These are phyloP conservation scores for Lasiosphaeria miniovina DNA, from an alignment of 495 filamentous ascomycete species.

Conservation along the genomic window DNA sequence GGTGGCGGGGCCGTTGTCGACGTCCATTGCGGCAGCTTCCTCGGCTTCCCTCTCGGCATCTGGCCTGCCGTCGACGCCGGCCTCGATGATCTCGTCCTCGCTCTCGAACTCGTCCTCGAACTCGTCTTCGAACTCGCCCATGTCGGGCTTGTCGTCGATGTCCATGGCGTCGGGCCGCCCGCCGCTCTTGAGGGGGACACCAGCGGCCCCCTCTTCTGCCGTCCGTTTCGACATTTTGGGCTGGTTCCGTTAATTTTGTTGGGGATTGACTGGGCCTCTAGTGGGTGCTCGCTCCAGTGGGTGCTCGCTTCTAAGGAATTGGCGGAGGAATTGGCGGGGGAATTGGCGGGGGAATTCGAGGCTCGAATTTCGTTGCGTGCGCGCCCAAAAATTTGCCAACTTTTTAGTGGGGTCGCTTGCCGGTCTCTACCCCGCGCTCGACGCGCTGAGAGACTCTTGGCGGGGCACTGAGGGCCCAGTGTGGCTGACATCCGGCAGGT, in stretches of 20 bases:
- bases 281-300: neutral
- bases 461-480: no score
- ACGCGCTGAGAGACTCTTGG: slow-evolving; percentile 6
- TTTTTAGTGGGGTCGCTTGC: slow-evolving; percentile 27
- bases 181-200: slow-evolving; percentile 64
- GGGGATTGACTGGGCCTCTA: neutral
- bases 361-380: no score
- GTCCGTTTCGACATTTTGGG: slow-evolving; percentile 67
- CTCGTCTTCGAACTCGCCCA: slow-evolving; percentile 91
- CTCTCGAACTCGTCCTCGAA: slow-evolving; percentile 97
- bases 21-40: slow-evolving; percentile 71
- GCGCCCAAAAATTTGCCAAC: slow-evolving; percentile 22
- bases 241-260: neutral
- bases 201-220: slow-evolving; percentile 53
- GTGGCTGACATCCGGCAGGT: no score
- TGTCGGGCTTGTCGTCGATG: slow-evolving; percentile 58
- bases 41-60: slow-evolving; percentile 91
- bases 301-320: no score
- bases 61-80: slow-evolving; percentile 86
- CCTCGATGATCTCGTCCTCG: slow-evolving; percentile 92
- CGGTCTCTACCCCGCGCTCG: slow-evolving; percentile 15
- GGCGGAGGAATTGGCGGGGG: neutral
- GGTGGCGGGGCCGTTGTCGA: slow-evolving; percentile 71
- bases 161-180: slow-evolving; percentile 59
- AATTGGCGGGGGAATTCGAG: neutral